Conservation (phyloP, 805 yeast species). For the Suhomyces kilbournensis region DNA sequence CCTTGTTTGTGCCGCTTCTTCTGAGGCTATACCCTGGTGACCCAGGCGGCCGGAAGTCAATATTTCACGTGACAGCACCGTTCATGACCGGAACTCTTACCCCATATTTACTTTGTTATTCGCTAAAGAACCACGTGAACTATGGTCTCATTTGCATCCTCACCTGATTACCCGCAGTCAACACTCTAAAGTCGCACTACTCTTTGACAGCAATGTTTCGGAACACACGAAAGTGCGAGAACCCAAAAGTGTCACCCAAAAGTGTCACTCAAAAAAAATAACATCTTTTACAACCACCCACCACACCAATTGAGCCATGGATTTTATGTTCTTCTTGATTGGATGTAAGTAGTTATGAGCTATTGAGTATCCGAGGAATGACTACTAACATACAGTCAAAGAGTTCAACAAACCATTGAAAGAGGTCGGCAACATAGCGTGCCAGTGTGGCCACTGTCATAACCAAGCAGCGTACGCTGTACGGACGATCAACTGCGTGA, state of each 20-base stretch:
- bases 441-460: slow-evolving; percentile 58
- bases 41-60: not conserved
- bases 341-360: slow-evolving; percentile 28
- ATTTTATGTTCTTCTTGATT: slow-evolving; percentile 30
- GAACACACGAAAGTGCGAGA: not conserved
- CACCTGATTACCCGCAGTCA: not conserved
- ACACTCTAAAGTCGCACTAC: not conserved
- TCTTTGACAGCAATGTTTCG: not conserved
- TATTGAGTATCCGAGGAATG: not conserved
- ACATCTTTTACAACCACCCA: not conserved
- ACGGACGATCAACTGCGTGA: slow-evolving; percentile 50
- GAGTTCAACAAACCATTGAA: slow-evolving; percentile 32
- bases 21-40: not conserved
- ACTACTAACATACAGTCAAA: slow-evolving; percentile 21
- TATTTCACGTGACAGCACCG: too few relatives aligned
- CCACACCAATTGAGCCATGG: slow-evolving; percentile 16
- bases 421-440: slow-evolving; percentile 29
- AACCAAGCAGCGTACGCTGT: slow-evolving; percentile 53
- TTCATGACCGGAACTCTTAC: too few relatives aligned
- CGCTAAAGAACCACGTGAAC: too few relatives aligned
- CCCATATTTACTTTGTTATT: too few relatives aligned
- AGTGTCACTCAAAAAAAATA: not conserved
- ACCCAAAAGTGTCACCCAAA: not conserved
- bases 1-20: not conserved
- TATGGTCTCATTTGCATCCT: too few relatives aligned